Evolutionary conservation across 345 rosid genomes (phyloP), one percentile per base, ranked within the genome.

Genomic region (Brassica nigra): DNA sequence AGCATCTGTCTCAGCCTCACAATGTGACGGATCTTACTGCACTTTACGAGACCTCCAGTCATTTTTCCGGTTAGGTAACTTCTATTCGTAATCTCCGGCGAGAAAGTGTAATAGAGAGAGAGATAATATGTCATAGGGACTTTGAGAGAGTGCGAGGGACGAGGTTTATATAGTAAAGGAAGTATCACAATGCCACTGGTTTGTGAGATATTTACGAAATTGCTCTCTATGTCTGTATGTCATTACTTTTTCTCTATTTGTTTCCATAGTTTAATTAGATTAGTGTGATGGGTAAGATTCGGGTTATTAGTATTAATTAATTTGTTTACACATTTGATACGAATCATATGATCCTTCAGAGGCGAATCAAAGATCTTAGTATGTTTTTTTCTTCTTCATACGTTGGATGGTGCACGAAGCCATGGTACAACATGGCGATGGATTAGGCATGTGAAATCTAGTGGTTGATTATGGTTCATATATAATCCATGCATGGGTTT

Each of bases 21-120:
- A 84, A 95, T 95, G 90, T 91, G 91, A 81, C 94, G 92, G 84
- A 95, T 95, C 85, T 88, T 95, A 81, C 90, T 82, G 96, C 94
- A 90, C 86, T 86, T 90, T 66, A 85, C 97, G 6, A 87, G 39
- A 12, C 92, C 88, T 15, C 79, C 84, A 2, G 91, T 82, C 98
- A 92, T 94, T 86, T 66, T 55, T 94, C 84, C 47, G 54, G 42
- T 55, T 8, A 61, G 27, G 27, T 23, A 23, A 23, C 27, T 23
- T 23, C 27, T 23, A 0, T 23, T 23, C 27, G 27, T 23, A 23
- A 23, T 23, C 27, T 23, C 27, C 27, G 27, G 27, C 27, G 27
- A 23, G 27, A 23, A 23, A 23, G 27, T 23, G 27, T 23, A 23
- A 23, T 23, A 23, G 27, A 16, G 73, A 27, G 73, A 18, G 10